Base-by-base conservation (phyloP, 176 grass and related monocot genomes). In the Pharus latifolius region DNA sequence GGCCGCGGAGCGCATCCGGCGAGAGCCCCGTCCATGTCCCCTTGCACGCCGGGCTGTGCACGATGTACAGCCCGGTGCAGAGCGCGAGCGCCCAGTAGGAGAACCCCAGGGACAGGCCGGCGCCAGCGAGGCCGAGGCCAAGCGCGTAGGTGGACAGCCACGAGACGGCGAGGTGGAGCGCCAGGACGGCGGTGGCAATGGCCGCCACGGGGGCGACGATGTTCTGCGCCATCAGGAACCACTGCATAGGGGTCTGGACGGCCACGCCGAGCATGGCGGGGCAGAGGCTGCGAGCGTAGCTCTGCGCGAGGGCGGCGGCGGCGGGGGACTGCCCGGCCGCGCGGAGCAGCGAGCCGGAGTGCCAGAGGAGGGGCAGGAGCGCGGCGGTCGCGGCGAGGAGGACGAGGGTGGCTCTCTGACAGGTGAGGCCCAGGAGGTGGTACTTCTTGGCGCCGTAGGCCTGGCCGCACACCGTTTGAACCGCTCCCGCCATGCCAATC, bases 181-280 rank as follows among this genome's bases (percentile, higher is more conserved):
- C 17, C 30, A 82, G 59, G 15, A 82, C 47, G 4, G 2, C 70
- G 12, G 47, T 49, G 12, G 57, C 25, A 3, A 82, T 75, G 72
- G 14, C 42, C 10, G 79, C 79, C 34, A 82, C 20, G 2, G 70
- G 79, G 27, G 73, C 75, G 26, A 82, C 47, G 45, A 82, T 82
- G 70, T 82, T 82, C 63, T 82, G 79, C 10, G 79, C 57, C 64
- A 74, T 69, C 15, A 82, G 59, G 63, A 75, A 82, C 4, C 79
- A 54, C 63, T 82, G 79, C 79, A 82, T 82, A 6, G 79, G 79
- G 24, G 45, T 12, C 37, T 68, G 51, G 30, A 82, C 49, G 10
- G 60, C 56, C 27, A 60, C 18, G 48, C 69, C 70, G 4, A 82
- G 1, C 23, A 82, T 49, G 56, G 35, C 34, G 2, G 72, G 59